Conservation (phyloP, 345 rosid genomes). For the Adansonia digitata region DNA sequence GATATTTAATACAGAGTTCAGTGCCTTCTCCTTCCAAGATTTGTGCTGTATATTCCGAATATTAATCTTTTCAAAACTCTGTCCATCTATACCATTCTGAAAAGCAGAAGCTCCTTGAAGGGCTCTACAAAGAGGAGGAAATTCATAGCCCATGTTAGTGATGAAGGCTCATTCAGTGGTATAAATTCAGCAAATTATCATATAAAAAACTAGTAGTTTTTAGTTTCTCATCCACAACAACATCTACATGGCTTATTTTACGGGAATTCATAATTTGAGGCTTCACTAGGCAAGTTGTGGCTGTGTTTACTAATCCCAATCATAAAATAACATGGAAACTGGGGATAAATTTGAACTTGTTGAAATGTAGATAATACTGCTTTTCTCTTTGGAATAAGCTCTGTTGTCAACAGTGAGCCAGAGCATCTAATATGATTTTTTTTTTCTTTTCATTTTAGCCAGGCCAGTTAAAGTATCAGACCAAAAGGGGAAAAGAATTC, state of each 20-base stretch:
- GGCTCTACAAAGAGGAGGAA: conserved; percentile 37
- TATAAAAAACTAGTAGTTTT: conserved; percentile 11
- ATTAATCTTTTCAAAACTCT: conserved; percentile 74
- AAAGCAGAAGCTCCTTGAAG: conserved; percentile 40
- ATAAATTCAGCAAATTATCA: neutral
- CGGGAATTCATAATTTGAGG: conserved; percentile 5
- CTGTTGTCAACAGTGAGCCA: neutral
- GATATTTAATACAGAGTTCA: neutral
- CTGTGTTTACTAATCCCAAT: neutral
- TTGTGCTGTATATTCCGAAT: conserved; percentile 14
- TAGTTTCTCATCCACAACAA: neutral
- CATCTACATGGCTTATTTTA: conserved; percentile 1
- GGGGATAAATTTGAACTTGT: neutral
- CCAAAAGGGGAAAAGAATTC: neutral
- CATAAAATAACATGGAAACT: neutral
- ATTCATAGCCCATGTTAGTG: neutral
- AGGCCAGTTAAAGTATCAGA: conserved; percentile 1
- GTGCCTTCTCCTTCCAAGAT: conserved; percentile 70
- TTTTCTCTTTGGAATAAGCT: neutral
- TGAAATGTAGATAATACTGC: neutral
- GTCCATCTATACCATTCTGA: conserved; percentile 42
- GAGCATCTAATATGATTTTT: neutral
- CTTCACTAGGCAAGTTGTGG: neutral
- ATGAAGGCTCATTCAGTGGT: neutral
- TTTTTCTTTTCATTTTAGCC: neutral